Evolutionary conservation across 768 basidiomycete species (phyloP).

Genomic region (Rhodosporidiobolus odoratus): DNA sequence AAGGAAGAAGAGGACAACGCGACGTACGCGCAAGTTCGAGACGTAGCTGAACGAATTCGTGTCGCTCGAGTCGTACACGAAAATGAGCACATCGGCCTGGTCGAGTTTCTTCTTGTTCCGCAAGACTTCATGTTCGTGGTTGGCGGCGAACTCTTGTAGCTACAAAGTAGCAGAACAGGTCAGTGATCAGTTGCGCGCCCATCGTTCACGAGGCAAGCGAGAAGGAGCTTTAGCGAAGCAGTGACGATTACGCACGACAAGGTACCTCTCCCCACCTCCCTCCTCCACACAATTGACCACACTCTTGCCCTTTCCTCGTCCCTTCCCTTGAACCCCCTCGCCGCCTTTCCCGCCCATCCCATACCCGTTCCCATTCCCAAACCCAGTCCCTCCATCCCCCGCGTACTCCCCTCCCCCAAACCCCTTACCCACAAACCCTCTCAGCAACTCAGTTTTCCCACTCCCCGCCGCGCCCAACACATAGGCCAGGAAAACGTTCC

Average conservation of each 20-base stretch:
- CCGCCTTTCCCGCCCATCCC: background rate
- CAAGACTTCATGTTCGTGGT: conserved; percentile 84
- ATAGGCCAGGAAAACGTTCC: conserved; percentile 83
- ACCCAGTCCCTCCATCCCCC: background rate
- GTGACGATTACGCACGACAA: conserved; percentile 81
- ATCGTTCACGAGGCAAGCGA: too few relatives aligned
- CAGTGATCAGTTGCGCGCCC: too few relatives aligned
- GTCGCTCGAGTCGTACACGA: conserved; percentile 95
- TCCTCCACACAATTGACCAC: conserved; percentile 95
- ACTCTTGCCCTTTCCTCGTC: conserved; percentile 53
- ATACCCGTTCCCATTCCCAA: background rate
- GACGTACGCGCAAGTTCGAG: conserved; percentile 78
- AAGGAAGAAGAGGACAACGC: background rate
- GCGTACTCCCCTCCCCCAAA: background rate
- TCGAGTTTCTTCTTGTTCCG: conserved; percentile 86
- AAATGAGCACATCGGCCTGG: conserved; percentile 86
- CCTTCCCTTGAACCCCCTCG: background rate
- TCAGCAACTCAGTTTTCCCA: conserved; percentile 82
- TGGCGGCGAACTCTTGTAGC: conserved; percentile 96
- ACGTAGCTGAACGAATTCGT: conserved; percentile 99
- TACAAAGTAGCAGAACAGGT: conserved; percentile 43
- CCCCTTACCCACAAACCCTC: conserved; percentile 73
- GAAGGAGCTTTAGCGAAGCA: too few relatives aligned
- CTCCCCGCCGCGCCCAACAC: conserved; percentile 92
- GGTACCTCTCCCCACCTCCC: conserved; percentile 87